A percentile compares a stretch with the other conserved stretches of the same genome.
phyloP scores from a whole-genome alignment of 371 early-diverging fungal genomes.

The Mortierella sp. region DNA sequence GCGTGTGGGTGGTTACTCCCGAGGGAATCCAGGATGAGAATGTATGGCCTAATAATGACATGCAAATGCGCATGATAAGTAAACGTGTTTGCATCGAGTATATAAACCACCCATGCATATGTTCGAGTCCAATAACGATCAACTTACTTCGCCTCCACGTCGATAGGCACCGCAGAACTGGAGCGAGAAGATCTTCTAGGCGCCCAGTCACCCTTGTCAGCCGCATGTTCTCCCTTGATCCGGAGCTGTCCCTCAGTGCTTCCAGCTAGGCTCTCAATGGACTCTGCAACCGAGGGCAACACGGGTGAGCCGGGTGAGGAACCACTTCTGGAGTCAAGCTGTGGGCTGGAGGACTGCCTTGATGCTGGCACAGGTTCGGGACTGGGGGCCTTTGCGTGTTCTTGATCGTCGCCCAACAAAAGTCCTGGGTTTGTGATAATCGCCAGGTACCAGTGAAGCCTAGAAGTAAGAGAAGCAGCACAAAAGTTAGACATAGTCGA shows the following conservation, averaged over 20 bases:
- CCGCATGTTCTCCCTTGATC: not conserved
- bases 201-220: not conserved
- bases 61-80: not conserved
- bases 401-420: conserved; percentile 9
- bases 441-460: conserved; percentile 78
- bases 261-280: not conserved
- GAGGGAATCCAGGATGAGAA: conserved; percentile 70
- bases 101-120: not conserved
- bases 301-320: not conserved
- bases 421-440: conserved; percentile 68
- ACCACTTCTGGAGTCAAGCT: not conserved
- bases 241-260: not conserved
- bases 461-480: not conserved
- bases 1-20: conserved; percentile 59
- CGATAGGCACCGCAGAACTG: conserved; percentile 12
- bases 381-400: too few relatives aligned
- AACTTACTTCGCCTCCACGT: conserved; percentile 34
- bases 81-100: not conserved
- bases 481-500: not conserved
- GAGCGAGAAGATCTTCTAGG: conserved; percentile 17
- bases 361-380: not conserved
- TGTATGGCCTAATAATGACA: conserved; percentile 23
- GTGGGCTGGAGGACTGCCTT: not conserved
- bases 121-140: too few relatives aligned
- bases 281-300: not conserved